Evolutionary conservation across 257 asterid species (phyloP), one percentile per base, ranked within the genome.

Genomic region (Solanum lycopersicoides): DNA sequence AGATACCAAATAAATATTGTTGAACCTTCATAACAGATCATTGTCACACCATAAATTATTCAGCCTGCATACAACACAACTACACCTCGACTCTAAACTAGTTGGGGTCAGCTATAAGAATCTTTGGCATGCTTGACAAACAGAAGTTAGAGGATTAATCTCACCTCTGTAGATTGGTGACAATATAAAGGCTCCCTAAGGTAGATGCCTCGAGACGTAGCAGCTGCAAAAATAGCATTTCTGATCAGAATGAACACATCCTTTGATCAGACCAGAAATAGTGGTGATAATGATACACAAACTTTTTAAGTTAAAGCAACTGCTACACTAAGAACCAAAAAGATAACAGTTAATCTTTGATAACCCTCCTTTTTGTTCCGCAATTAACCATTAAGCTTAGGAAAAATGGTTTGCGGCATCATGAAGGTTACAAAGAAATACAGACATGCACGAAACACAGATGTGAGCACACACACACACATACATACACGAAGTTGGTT

Each of bases 141-240:
- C n/a, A n/a, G n/a, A n/a, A n/a, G n/a, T n/a, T n/a, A n/a, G n/a
- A n/a, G n/a, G n/a, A 82, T 86, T 35, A 82, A 87, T 86, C 89
- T 88, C 91, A 95, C 99, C 96, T 97, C 99, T 20, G 98, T 94
- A 68, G 96, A 94, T 72, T 89, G 93, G 79, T 90, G 92, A 91
- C 98, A 95, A 86, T 47, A 93, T 89, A 88, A 92, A 89, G 95
- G 91, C 93, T 95, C 99, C 90, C 99, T 93, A 23, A 97, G 96
- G 91, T 97, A 95, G 92, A 97, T 93, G 86, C 99, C 99, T 87
- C 99, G 94, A 63, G 95, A 93, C 44, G 93, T 90, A 86, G 98
- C 97, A 83, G 92, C 99, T 97, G 94, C 92, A 91, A 88, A 87
- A 90, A 89, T 74, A 69, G 69, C 66, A 73, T 21, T 47, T 86